Evolutionary conservation across 2,329 filamentous ascomycete genomes (phyloP), one percentile per base, ranked within the genome.

Genomic region (Neocatenulostroma microsporum): DNA sequence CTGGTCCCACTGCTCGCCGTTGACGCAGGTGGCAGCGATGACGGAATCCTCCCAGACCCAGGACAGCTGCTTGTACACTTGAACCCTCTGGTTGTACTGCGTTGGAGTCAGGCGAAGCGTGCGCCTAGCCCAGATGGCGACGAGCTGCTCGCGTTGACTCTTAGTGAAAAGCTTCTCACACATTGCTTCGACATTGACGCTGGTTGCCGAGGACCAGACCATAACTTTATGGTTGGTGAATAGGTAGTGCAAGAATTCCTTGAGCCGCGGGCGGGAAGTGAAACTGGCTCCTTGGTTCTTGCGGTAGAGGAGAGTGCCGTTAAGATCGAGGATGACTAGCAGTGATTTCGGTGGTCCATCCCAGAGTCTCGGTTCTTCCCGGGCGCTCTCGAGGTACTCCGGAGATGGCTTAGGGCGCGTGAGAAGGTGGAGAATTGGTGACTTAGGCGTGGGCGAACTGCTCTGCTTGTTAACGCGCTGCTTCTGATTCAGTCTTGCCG

Each of bases 311-410:
- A 98, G 71, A 0, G 89, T 95, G 44, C 91, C 91, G 60, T 96
- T 98, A 24, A 98, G 74, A 62, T 98, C 91, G 44, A 96, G 75
- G 30, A 96, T 75, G 34, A 98, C 69, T 15, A 98, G 76, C 21
- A 94, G 72, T 2, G 44, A 47, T 2, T 45, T 48, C n/a, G 55
- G 48, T 4, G 21, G n/a, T n/a, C n/a, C n/a, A n/a, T n/a, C n/a
- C n/a, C n/a, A n/a, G n/a, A n/a, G n/a, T n/a, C n/a, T n/a, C 18
- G 18, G 5, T 17, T 4, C 17, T 21, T 4, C 12, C 35, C 18
- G 2, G 45, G 34, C 11, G 20, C 18, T 25, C 10, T 42, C 24
- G 5, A 49, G 24, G 41, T 57, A 58, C 2, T 31, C 13, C 11
- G 30, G 6, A 3, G 46, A 45, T 11, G 52, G 53, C 19, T 29